Percentiles rank a stretch among this genome's conserved stretches.
Conservation (phyloP, 129 eudicot species). For the Scalesia atractyloides region DNA sequence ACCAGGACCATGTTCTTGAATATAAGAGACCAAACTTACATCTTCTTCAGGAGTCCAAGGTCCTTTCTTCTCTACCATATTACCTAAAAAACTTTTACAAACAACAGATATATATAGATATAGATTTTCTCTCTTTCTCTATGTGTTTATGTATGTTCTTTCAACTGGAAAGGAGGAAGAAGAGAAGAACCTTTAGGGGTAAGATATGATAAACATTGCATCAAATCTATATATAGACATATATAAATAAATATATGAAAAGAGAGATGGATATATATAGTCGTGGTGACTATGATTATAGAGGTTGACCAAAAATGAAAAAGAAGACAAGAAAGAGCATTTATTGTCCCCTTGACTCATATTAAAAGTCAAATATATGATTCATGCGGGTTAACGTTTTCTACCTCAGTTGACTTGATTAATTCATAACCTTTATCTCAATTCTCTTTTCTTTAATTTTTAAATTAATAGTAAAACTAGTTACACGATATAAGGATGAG, state of each 20-base stretch:
- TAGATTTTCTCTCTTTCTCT: not conserved
- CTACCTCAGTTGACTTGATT: too few species aligned
- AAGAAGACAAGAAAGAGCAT: slow-evolving; percentile 25
- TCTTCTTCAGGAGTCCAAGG: slow-evolving; percentile 68
- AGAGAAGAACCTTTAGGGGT: not conserved
- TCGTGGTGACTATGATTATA: slow-evolving; percentile 26
- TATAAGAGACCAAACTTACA: slow-evolving; percentile 43
- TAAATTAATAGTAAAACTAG: too few species aligned
- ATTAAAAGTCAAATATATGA: too few species aligned
- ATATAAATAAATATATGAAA: slow-evolving; percentile 1
- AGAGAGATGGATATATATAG: too few species aligned
- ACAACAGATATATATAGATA: not conserved
- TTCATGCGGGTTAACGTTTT: too few species aligned
- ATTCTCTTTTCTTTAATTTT: too few species aligned
- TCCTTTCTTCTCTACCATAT: slow-evolving; percentile 53
- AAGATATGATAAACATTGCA: slow-evolving; percentile 25
- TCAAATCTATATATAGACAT: slow-evolving; percentile 27
- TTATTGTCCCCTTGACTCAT: slow-evolving; percentile 24
- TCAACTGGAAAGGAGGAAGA: slow-evolving; percentile 14
- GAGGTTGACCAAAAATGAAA: slow-evolving; percentile 33
- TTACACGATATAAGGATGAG: too few species aligned
- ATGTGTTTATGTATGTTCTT: not conserved
- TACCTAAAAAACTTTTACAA: slow-evolving; percentile 29
- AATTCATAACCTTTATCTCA: too few species aligned
- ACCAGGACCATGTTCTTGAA: slow-evolving; percentile 61